Conservation (phyloP, 495 filamentous ascomycete species). For the Podospora pseudocomata region DNA sequence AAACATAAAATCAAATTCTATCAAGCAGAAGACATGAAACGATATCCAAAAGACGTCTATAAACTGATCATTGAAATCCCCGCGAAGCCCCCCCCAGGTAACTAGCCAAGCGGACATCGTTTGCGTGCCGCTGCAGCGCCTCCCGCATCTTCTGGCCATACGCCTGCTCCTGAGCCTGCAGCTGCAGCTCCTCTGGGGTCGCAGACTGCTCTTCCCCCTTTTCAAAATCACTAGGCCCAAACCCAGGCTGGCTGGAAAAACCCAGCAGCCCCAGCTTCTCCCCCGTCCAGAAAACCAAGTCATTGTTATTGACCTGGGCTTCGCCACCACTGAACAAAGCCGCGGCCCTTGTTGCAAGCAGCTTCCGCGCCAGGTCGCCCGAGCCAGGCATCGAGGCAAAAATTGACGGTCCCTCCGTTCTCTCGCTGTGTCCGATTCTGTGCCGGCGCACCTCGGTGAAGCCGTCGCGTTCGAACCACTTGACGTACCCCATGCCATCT, state of each 20-base stretch:
- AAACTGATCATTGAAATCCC: neutral
- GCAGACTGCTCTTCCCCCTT: slow-evolving; percentile 35
- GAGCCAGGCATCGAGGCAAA: slow-evolving; percentile 50
- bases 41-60: neutral
- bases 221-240: slow-evolving; percentile 47
- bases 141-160: slow-evolving; percentile 69
- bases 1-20: too few species aligned
- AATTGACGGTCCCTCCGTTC: slow-evolving; percentile 35
- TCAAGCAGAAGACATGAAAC: neutral
- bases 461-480: slow-evolving; percentile 90
- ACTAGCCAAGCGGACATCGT: slow-evolving; percentile 75
- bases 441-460: slow-evolving; percentile 72
- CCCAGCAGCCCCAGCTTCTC: slow-evolving; percentile 70
- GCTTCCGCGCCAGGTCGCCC: slow-evolving; percentile 66
- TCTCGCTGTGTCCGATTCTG: slow-evolving; percentile 58
- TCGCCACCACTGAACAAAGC: slow-evolving; percentile 21
- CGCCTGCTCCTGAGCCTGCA: slow-evolving; percentile 45
- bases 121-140: slow-evolving; percentile 73
- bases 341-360: slow-evolving; percentile 55
- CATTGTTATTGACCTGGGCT: slow-evolving; percentile 48
- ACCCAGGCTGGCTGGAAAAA: slow-evolving; percentile 52
- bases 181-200: slow-evolving; percentile 45
- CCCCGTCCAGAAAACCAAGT: slow-evolving; percentile 76
- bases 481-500: slow-evolving; percentile 78
- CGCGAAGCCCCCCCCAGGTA: slow-evolving; percentile 46